Percentiles rank a stretch among this genome's conserved stretches.
These are phyloP conservation scores for Penstemon davidsonii DNA, from an alignment of 257 asterid genomes.

Conservation along the genomic window DNA sequence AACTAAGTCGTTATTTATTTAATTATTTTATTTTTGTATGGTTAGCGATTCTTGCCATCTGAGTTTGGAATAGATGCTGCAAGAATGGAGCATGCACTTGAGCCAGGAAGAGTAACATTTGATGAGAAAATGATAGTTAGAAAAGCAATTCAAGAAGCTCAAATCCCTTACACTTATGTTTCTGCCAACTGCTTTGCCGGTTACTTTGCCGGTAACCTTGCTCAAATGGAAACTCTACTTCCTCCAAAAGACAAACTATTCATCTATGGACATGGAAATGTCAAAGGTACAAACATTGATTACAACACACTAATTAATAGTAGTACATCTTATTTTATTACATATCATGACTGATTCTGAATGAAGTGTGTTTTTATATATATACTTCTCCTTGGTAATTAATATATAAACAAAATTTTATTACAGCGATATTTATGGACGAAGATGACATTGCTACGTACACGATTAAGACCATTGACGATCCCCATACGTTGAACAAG, in stretches of 20 bases:
- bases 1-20: not conserved
- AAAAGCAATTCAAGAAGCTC: conserved; percentile 67
- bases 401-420: not conserved
- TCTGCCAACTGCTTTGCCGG: conserved; percentile 81
- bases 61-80: conserved; percentile 83
- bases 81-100: conserved; percentile 64
- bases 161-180: conserved; percentile 72
- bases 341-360: too few relatives aligned
- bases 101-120: conserved; percentile 80
- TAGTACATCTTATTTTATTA: too few relatives aligned
- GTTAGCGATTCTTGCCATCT: conserved; percentile 81
- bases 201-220: conserved; percentile 68
- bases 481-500: conserved; percentile 74
- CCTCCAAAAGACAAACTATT: conserved; percentile 59
- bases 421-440: conserved; percentile 54
- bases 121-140: conserved; percentile 81
- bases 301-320: not conserved
- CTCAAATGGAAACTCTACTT: conserved; percentile 63
- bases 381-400: not conserved
- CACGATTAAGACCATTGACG: conserved; percentile 62
- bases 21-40: not conserved
- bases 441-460: conserved; percentile 74
- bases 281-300: conserved; percentile 42
- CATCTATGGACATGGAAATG: conserved; percentile 65
- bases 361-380: too few relatives aligned